phyloP scores from a whole-genome alignment of 2,329 filamentous ascomycete genomes.

The Cladosporium austrohemisphaericum region DNA sequence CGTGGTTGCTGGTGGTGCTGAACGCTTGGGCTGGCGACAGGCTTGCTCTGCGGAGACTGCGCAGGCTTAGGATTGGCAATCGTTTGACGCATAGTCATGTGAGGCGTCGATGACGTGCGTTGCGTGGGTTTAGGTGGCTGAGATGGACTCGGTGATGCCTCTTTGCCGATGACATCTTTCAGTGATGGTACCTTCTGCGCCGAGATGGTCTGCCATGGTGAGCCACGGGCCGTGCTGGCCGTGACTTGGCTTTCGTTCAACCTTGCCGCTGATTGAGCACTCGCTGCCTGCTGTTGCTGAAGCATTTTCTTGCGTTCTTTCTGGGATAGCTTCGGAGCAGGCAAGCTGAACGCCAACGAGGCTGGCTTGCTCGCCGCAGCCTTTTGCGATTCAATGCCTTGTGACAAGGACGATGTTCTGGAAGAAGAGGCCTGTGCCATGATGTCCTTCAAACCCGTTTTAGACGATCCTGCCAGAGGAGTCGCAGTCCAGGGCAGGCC shows the following conservation, averaged over 20 bases:
- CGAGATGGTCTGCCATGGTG: constrained; percentile 60
- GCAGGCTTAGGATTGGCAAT: constrained; percentile 45
- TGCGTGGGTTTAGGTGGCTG: constrained; percentile 28
- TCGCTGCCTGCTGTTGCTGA: constrained; percentile 54
- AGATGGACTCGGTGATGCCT: constrained; percentile 29
- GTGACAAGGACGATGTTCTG: constrained; percentile 42
- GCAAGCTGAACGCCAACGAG: constrained; percentile 30
- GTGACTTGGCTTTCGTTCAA: constrained; percentile 20
- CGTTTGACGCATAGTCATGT: constrained; percentile 61
- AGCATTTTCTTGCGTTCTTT: constrained; percentile 86
- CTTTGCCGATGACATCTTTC: constrained; percentile 46
- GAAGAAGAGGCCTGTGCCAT: constrained; percentile 59
- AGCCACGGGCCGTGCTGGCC: constrained; percentile 7
- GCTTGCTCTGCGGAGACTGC: constrained; percentile 15
- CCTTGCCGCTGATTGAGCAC: constrained; percentile 23
- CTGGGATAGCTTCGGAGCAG: constrained; percentile 69
- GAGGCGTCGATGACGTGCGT: constrained; percentile 39
- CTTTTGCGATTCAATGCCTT: constrained; percentile 30
- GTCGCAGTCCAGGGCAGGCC: constrained; percentile 52
- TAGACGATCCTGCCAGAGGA: constrained; percentile 52
- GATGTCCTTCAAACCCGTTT: constrained; percentile 72
- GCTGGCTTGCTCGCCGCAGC: constrained; percentile 29
- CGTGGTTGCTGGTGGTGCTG: constrained; percentile 10
- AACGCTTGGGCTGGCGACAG: constrained; percentile 20
- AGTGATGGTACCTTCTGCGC: constrained; percentile 49